Conservation (phyloP, 495 filamentous ascomycete genomes). For the Aspergillus bertholletiae region DNA sequence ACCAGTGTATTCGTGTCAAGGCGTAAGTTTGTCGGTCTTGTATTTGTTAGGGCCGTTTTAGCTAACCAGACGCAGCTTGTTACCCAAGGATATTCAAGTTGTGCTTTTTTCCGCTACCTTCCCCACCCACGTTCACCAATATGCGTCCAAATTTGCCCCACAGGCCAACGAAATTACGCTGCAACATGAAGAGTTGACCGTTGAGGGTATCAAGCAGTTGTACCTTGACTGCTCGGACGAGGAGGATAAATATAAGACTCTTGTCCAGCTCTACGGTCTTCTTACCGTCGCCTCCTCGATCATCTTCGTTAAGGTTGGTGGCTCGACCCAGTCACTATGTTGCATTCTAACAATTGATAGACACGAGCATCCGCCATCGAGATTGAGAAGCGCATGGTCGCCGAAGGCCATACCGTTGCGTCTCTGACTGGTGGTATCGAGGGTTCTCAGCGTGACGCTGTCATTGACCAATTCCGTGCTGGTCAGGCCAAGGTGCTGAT, state of each 20-base stretch:
- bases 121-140: constrained; percentile 75
- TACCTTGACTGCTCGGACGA: constrained; percentile 87
- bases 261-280: constrained; percentile 89
- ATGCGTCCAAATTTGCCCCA: constrained; percentile 76
- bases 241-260: constrained; percentile 77
- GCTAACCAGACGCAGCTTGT: constrained; percentile 45
- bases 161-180: constrained; percentile 85
- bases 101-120: constrained; percentile 98
- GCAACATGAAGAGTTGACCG: constrained; percentile 84
- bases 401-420: constrained; percentile 86
- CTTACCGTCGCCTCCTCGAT: constrained; percentile 96
- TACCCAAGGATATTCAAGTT: constrained; percentile 71
- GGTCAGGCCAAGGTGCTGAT: constrained; percentile 95
- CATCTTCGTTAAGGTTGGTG: constrained; percentile 85
- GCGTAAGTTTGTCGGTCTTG: constrained; percentile 50
- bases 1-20: constrained; percentile 90
- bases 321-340: neutral
- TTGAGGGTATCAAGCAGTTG: constrained; percentile 94
- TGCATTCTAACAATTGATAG: constrained; percentile 41
- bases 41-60: neutral
- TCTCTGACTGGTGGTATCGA: constrained; percentile 84
- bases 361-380: constrained; percentile 74
- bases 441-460: constrained; percentile 72
- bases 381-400: constrained; percentile 81
- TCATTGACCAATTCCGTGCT: constrained; percentile 84